phyloP scores from a whole-genome alignment of 2,329 filamentous ascomycete species.

The Alternaria consortialis region DNA sequence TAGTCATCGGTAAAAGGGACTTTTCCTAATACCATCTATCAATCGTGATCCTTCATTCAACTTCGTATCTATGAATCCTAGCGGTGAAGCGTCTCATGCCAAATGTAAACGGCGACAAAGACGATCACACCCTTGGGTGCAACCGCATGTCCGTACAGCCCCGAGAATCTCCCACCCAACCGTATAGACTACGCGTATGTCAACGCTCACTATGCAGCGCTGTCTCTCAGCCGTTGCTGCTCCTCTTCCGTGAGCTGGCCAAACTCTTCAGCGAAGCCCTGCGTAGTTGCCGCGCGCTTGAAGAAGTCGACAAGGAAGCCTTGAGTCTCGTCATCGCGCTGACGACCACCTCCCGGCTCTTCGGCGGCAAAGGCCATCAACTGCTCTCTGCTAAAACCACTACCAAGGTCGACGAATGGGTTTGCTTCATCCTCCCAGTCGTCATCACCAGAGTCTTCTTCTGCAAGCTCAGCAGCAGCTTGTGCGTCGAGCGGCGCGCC shows the following conservation, averaged over 20 bases:
- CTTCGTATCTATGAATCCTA: background rate
- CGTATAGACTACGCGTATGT: background rate
- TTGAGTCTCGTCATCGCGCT: conserved; percentile 90
- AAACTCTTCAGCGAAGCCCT: conserved; percentile 65
- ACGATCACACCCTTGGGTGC: background rate
- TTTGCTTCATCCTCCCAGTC: conserved; percentile 86
- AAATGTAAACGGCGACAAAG: background rate
- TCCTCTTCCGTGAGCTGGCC: conserved; percentile 63
- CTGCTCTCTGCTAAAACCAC: conserved; percentile 64
- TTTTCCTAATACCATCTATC: background rate
- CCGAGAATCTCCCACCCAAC: background rate
- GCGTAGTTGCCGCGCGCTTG: conserved; percentile 61
- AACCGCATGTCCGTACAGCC: background rate
- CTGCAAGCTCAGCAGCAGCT: conserved; percentile 69
- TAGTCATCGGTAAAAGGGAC: background rate
- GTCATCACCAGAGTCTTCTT: conserved; percentile 71
- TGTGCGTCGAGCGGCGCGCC: conserved; percentile 67
- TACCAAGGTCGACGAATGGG: conserved; percentile 75
- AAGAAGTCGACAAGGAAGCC: conserved; percentile 87
- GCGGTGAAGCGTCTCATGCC: background rate
- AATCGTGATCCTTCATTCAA: background rate
- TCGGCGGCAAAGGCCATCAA: conserved; percentile 78
- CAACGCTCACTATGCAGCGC: conserved; percentile 26
- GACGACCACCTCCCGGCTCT: conserved; percentile 62
- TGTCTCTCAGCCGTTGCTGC: conserved; percentile 60